These are phyloP conservation scores for Plasmodium cynomolgi DNA, from an alignment of 169 alveolate species.

Conservation along the genomic window DNA sequence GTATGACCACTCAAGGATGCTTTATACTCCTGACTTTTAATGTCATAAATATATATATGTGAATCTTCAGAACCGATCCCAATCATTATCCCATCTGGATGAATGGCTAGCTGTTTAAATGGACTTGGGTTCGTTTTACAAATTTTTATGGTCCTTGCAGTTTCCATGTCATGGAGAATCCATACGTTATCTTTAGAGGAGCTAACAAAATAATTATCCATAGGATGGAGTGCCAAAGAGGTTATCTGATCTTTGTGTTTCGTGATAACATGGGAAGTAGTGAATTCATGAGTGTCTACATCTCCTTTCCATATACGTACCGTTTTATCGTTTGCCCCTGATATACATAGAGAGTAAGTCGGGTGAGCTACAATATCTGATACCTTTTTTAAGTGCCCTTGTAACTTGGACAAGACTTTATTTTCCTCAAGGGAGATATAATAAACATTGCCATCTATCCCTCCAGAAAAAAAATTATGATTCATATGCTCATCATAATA, in stretches of 20 bases:
- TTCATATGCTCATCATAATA: slow-evolving; percentile 58
- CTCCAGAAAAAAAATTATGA: slow-evolving; percentile 86
- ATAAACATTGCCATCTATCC: slow-evolving; percentile 85
- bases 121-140: slow-evolving; percentile 80
- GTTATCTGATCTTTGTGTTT: slow-evolving; percentile 84
- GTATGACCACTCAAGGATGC: slow-evolving; percentile 78
- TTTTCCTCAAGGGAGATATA: slow-evolving; percentile 80
- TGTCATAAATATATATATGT: slow-evolving; percentile 88
- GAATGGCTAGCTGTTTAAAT: slow-evolving; percentile 79
- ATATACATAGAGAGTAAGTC: slow-evolving; percentile 39
- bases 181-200: slow-evolving; percentile 83
- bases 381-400: slow-evolving; percentile 83
- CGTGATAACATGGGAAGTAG: slow-evolving; percentile 76
- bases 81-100: slow-evolving; percentile 91
- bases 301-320: slow-evolving; percentile 83
- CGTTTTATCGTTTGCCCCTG: slow-evolving; percentile 88
- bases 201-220: slow-evolving; percentile 84
- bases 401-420: slow-evolving; percentile 76
- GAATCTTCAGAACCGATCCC: slow-evolving; percentile 86
- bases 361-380: slow-evolving; percentile 82
- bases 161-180: slow-evolving; percentile 83
- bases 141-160: slow-evolving; percentile 82
- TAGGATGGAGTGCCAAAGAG: slow-evolving; percentile 85
- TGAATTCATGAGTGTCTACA: slow-evolving; percentile 73
- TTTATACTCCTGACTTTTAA: slow-evolving; percentile 79